Base-by-base conservation (phyloP, 2,329 filamentous ascomycete species). In the Aspergillus sp. region DNA sequence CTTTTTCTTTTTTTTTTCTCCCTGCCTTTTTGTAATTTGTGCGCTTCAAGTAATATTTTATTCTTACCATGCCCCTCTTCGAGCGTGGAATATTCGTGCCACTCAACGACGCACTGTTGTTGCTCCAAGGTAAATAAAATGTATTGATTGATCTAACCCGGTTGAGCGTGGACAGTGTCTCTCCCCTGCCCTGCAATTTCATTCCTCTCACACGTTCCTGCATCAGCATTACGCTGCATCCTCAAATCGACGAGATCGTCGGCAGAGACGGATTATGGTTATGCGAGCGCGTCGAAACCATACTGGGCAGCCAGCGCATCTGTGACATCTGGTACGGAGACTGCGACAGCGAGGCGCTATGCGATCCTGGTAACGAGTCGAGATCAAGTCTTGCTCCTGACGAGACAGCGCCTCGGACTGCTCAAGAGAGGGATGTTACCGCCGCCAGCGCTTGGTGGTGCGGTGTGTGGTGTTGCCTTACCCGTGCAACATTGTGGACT, bases 221-320 rank as follows among this genome's bases (percentile, higher is more conserved):
- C 2, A 21, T 21, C 19, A 21, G 2, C 19, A 21, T 21, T 21
- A 21, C 19, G 57, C 31, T 62, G 62, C 37, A 66, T 55, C 17
- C 63, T 59, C 27, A 65, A 27, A 53, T 62, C 23, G 66, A 59
- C 40, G 66, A 65, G 25, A 65, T 55, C 17, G 44, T 68, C 43
- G 59, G 58, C 27, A 64, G 54, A 50, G 55, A 61, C 37, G 39
- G 33, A 44, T 50, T 61, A 55, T 58, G 62, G 21, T 54, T 9
- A 44, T 57, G 56, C 41, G 52, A 45, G 23, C 52, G 39, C 40
- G 63, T 61, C 40, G 61, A 64, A 33, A 68, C 61, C 60, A 66
- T 63, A 2, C 65, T 65, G 3, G 65, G 62, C 17, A 65, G 60
- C 67, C 67, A 69, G 59, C 63, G 66, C 43, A 68, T 52, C 51